These are phyloP conservation scores for Neofusicoccum umdonicola DNA, from an alignment of 2,329 filamentous ascomycete species.

Conservation along the genomic window DNA sequence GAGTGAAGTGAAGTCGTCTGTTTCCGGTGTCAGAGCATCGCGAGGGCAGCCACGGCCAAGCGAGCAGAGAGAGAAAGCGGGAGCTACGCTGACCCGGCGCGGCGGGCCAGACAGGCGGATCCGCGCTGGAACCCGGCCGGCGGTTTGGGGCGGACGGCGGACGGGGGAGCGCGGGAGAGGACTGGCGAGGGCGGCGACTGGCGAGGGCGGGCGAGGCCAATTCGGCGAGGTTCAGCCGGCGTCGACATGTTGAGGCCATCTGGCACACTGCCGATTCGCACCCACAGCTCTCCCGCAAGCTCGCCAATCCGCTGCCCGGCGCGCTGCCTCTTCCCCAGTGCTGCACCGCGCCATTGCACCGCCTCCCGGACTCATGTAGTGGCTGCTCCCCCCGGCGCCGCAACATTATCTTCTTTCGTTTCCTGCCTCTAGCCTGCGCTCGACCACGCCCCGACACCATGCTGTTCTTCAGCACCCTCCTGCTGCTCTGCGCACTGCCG, in stretches of 20 bases:
- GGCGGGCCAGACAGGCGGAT: no score
- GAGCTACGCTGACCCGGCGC: no score
- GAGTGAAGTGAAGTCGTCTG: no score
- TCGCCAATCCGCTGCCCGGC: not conserved
- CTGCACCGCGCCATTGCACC: not conserved
- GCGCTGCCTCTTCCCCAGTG: not conserved
- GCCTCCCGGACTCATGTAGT: conserved; percentile 8
- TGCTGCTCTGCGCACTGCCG: conserved; percentile 44
- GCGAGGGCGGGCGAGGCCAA: not conserved
- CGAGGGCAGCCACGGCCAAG: no score
- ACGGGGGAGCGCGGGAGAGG: not conserved
- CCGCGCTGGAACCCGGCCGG: not conserved
- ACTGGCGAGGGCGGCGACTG: not conserved
- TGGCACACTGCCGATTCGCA: conserved; percentile 8
- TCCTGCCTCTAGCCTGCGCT: not conserved
- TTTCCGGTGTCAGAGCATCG: no score
- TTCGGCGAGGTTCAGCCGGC: not conserved
- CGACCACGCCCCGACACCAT: not conserved
- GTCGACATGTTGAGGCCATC: conserved; percentile 10
- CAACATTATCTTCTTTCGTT: not conserved
- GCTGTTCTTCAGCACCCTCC: conserved; percentile 18
- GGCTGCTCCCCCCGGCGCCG: not conserved
- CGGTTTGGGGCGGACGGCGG: not conserved
- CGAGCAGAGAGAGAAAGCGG: no score
- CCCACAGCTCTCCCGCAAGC: conserved; percentile 1